These are phyloP conservation scores for Vitellaria paradoxa DNA, from an alignment of 179 eudicot species.

Conservation along the genomic window DNA sequence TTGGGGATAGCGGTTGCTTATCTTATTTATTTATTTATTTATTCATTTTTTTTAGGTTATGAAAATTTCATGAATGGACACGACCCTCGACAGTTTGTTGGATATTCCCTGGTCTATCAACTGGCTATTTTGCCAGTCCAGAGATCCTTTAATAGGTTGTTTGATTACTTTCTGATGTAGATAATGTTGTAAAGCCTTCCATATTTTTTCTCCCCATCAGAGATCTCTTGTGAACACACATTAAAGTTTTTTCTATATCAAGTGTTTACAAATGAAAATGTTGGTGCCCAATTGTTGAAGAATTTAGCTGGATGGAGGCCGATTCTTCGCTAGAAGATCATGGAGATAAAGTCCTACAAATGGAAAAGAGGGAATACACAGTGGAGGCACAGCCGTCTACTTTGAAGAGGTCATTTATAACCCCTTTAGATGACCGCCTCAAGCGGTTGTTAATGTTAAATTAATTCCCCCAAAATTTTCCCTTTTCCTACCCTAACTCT, in stretches of 20 bases:
- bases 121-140: background rate
- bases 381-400: no score
- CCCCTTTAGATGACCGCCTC: no score
- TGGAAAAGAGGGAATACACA: no score
- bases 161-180: background rate
- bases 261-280: conserved; percentile 6
- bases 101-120: background rate
- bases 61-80: background rate
- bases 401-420: no score
- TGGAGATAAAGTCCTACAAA: background rate
- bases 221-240: background rate
- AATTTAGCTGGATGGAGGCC: background rate
- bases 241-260: background rate
- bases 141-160: background rate
- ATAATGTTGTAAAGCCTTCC: background rate
- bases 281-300: background rate
- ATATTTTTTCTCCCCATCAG: background rate
- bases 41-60: background rate
- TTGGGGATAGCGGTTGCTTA: background rate
- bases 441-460: no score
- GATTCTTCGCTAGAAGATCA: background rate
- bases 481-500: no score
- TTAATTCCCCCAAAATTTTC: no score
- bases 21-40: background rate
- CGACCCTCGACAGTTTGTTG: background rate